Evolutionary conservation across 73 alveolate species (phyloP).

Genomic region (Paramecium biaurelia): DNA sequence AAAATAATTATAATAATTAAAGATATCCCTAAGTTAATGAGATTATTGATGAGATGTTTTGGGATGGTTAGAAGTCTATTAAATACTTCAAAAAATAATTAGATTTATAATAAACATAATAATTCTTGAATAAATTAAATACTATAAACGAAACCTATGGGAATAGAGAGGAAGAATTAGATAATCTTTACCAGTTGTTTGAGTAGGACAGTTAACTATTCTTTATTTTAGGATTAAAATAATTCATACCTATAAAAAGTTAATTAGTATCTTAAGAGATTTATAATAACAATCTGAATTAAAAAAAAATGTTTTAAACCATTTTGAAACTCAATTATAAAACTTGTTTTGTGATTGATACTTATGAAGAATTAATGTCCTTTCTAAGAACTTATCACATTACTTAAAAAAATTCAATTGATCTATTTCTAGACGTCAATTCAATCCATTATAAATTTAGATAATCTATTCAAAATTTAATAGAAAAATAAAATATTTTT

Average conservation of each 20-base stretch:
- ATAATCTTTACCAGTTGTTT: not conserved
- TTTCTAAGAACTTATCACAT: not conserved
- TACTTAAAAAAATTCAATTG: not conserved
- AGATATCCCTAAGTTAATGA: not conserved
- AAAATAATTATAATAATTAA: not conserved
- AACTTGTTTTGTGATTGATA: not conserved
- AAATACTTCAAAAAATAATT: not conserved
- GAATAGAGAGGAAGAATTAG: slow-evolving; percentile 7
- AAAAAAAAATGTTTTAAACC: not conserved
- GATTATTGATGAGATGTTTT: not conserved
- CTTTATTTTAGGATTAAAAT: not conserved
- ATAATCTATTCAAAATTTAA: not conserved
- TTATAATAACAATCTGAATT: not conserved
- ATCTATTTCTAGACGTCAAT: not conserved
- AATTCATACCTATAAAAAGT: not conserved
- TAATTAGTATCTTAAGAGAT: not conserved
- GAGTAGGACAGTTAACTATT: not conserved
- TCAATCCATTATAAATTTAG: not conserved
- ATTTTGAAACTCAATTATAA: not conserved
- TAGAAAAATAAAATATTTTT: not conserved
- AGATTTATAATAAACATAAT: not conserved
- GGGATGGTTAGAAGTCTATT: not conserved
- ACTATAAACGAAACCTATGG: not conserved
- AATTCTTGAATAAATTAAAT: not conserved
- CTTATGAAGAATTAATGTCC: not conserved